These are phyloP conservation scores for Exutisphaerella laricina DNA, from an alignment of 2,329 filamentous ascomycete genomes.

Conservation along the genomic window DNA sequence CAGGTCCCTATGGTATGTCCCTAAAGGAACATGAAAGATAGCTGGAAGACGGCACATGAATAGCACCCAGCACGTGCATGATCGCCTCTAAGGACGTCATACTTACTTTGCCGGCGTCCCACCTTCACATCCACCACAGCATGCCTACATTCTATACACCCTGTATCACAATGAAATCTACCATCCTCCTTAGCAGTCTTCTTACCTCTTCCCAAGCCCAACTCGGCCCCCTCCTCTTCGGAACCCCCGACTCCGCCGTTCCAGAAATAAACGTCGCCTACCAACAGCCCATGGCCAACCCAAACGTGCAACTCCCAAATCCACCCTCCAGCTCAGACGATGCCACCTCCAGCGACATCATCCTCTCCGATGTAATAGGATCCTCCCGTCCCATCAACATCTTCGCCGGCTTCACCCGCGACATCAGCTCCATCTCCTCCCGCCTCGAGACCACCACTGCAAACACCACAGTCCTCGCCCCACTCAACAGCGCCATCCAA, in stretches of 20 bases:
- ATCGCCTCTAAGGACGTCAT: too few species aligned
- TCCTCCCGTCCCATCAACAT: slow-evolving; percentile 73
- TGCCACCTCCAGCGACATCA: slow-evolving; percentile 42
- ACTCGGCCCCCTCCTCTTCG: slow-evolving; percentile 3
- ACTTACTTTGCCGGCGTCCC: background rate
- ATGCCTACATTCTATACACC: background rate
- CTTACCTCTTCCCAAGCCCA: slow-evolving; percentile 5
- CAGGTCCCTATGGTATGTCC: too few species aligned
- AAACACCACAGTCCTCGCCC: slow-evolving; percentile 83
- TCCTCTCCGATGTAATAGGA: slow-evolving; percentile 79
- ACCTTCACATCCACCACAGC: background rate
- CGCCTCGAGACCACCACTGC: slow-evolving; percentile 61
- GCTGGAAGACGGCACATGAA: too few species aligned
- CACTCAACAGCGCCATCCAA: slow-evolving; percentile 76
- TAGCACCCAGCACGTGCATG: too few species aligned
- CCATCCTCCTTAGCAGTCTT: slow-evolving; percentile 2
- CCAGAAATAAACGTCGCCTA: background rate
- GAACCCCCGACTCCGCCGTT: background rate
- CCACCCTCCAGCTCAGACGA: slow-evolving; percentile 11
- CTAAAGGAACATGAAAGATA: too few species aligned
- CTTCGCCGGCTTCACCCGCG: slow-evolving; percentile 75
- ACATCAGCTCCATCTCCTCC: slow-evolving; percentile 61
- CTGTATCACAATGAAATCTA: slow-evolving; percentile 2
- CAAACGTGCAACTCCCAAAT: slow-evolving; percentile 24
- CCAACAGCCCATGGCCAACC: slow-evolving; percentile 10